A percentile compares a stretch with the other conserved stretches of the same genome.
phyloP scores from a whole-genome alignment of 352 stramenopile species.

The Phytophthora citrophthora region DNA sequence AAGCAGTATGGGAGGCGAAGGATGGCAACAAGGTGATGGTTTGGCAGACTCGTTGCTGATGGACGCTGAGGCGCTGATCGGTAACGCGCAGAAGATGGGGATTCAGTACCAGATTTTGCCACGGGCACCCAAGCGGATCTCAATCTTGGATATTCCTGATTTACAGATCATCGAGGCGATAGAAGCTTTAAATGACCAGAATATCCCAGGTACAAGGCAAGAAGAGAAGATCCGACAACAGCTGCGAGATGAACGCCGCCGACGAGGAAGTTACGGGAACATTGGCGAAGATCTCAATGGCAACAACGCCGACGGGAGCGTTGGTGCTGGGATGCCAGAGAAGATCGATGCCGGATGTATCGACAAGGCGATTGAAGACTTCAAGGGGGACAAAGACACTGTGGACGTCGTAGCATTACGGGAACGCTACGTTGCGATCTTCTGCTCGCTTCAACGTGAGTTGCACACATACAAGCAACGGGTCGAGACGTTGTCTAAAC shows the following conservation, averaged over 20 bases:
- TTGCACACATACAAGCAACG: slow-evolving; percentile 65
- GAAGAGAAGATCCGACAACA: slow-evolving; percentile 29
- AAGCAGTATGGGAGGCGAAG: slow-evolving; percentile 33
- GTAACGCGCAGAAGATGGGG: slow-evolving; percentile 74
- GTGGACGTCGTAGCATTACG: slow-evolving; percentile 46
- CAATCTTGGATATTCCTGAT: slow-evolving; percentile 69
- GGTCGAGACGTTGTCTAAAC: slow-evolving; percentile 50
- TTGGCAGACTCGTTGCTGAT: slow-evolving; percentile 62
- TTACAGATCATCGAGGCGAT: slow-evolving; percentile 71
- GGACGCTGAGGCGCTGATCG: slow-evolving; percentile 76
- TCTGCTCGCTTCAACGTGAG: slow-evolving; percentile 68
- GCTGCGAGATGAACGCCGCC: slow-evolving; percentile 29
- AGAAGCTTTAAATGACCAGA: slow-evolving; percentile 26
- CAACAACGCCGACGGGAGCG: slow-evolving; percentile 34
- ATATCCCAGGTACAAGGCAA: slow-evolving; percentile 12
- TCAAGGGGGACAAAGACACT: slow-evolving; percentile 36
- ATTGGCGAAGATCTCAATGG: slow-evolving; percentile 22
- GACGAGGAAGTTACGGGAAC: slow-evolving; percentile 25
- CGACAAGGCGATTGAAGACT: slow-evolving; percentile 61
- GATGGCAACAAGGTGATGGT: slow-evolving; percentile 35
- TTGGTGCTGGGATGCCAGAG: slow-evolving; percentile 27
- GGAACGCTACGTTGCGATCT: slow-evolving; percentile 69
- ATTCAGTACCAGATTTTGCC: slow-evolving; percentile 68
- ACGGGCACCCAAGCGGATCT: slow-evolving; percentile 60
- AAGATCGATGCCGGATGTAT: slow-evolving; percentile 41